phyloP scores from a whole-genome alignment of 78 protist species.

The Planoprotostelium fungivorum region DNA sequence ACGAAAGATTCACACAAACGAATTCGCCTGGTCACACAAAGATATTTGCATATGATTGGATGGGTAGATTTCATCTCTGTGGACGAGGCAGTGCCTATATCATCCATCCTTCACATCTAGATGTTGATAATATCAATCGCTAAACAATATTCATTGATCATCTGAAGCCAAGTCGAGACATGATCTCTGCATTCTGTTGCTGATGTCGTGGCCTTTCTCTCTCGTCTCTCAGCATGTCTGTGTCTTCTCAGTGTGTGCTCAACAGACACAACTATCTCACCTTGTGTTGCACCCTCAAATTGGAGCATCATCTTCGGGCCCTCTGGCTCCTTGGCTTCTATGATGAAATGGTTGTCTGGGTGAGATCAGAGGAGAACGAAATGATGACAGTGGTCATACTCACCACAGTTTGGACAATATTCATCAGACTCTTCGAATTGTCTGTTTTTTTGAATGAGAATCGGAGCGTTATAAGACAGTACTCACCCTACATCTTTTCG shows the following conservation, averaged over 20 bases:
- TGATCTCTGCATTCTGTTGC: not conserved
- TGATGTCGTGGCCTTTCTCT: not conserved
- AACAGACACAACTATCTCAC: slow-evolving; percentile 3
- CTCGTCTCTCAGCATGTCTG: no score
- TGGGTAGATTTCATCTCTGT: no score
- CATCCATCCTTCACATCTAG: no score
- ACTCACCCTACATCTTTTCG: slow-evolving; percentile 43
- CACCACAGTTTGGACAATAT: slow-evolving; percentile 84
- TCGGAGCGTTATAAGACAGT: not conserved
- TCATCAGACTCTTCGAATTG: slow-evolving; percentile 72
- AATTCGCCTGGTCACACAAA: no score
- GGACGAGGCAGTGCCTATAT: no score
- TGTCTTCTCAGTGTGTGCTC: no score
- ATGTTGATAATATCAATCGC: no score
- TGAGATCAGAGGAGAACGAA: not conserved
- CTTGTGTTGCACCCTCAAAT: slow-evolving; percentile 26
- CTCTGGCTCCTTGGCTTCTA: slow-evolving; percentile 33
- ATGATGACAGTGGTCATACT: not conserved
- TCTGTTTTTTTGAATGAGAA: not conserved
- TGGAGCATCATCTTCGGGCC: slow-evolving; percentile 9
- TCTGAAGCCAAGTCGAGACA: not conserved
- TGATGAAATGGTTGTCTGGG: slow-evolving; percentile 38
- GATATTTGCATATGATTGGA: no score
- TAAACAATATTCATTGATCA: no score
- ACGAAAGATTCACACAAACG: no score